Base-by-base conservation (phyloP, 1,139 yeast genomes). In the Taphrina sp. region DNA sequence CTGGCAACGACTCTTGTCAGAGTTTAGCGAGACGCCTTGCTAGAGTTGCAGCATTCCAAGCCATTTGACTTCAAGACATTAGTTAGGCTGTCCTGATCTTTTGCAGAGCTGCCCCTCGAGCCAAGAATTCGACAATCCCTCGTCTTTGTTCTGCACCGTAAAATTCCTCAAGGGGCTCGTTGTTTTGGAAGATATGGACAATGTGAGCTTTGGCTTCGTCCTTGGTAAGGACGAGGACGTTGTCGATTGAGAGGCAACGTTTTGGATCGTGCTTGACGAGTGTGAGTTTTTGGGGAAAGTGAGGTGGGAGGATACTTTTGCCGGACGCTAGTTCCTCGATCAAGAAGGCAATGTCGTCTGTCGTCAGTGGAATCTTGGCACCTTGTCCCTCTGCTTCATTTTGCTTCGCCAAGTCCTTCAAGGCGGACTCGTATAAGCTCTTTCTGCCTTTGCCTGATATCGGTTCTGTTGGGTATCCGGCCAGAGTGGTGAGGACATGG, bases 271-370 rank as follows among this genome's bases (percentile, higher is more conserved):
- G 92, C 66, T 85, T 75, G 0, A 95, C 81, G 53, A 92, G 74
- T 0, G 90, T 80, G 59, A 90, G 73, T 63, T 89, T 79, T 26
- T 90, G 87, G n/a, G 95, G 83, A 20, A 92, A 77, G 35, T 43
- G 57, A 1, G 59, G 59, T 10, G 57, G 54, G 23, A 57, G 36
- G 20, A 92, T 94, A 0, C 95, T 85, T 67, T 88, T 88, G 7
- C 97, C 97, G 60, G 94, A 80, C 74, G 82, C 92, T 1, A 92
- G 83, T 69, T 92, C 98, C 65, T 90, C 97, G 45, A 90, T 75
- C n/a, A 92, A 74, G 65, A 89, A 92, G 51, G 82, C 86, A 20
- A 87, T 82, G 60, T 92, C 98, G 52, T 72, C 72, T 24, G 35
- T 22, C 20, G 47, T 46, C 14, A 52, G n/a, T 8, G 52, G 57